Conservation (phyloP, 2,329 filamentous ascomycete genomes). For the Cryphonectria naterciae region DNA sequence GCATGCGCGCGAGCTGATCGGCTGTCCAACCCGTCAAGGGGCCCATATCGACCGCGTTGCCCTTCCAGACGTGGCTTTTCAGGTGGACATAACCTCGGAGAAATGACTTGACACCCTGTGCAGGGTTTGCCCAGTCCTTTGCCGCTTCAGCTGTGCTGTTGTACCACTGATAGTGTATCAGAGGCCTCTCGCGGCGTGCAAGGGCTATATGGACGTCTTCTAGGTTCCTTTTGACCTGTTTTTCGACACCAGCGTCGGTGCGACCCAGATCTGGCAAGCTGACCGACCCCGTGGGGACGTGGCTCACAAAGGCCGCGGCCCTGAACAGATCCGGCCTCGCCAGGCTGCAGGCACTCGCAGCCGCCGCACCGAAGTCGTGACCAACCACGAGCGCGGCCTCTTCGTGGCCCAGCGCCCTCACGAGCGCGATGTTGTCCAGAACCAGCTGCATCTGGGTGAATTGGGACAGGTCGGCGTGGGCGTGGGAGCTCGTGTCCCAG, state of each 20-base stretch:
- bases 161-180: conserved; percentile 74
- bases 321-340: conserved; percentile 68
- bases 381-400: conserved; percentile 58
- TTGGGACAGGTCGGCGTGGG: conserved; percentile 63
- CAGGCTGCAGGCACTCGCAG: conserved; percentile 59
- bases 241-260: too few relatives aligned
- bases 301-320: conserved; percentile 65
- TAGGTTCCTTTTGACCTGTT: too few relatives aligned
- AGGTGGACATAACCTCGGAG: conserved; percentile 70
- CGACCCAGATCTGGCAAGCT: conserved; percentile 1
- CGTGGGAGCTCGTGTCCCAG: conserved; percentile 61
- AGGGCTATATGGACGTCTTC: conserved; percentile 60
- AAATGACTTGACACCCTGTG: conserved; percentile 55
- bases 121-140: conserved; percentile 45
- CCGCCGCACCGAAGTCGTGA: conserved; percentile 68
- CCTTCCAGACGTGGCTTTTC: conserved; percentile 64
- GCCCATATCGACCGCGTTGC: conserved; percentile 52
- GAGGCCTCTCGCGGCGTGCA: conserved; percentile 55
- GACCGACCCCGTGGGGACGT: conserved; percentile 62
- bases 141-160: conserved; percentile 57
- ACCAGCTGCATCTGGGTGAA: conserved; percentile 18
- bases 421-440: conserved; percentile 46
- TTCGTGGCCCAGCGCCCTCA: conserved; percentile 60
- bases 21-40: conserved; percentile 61
- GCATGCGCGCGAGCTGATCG: conserved; percentile 60